A percentile compares a stretch with the other conserved stretches of the same genome.
Evolutionary conservation across 768 basidiomycete genomes (phyloP).

Genomic region (Multifurca ochricompacta): DNA sequence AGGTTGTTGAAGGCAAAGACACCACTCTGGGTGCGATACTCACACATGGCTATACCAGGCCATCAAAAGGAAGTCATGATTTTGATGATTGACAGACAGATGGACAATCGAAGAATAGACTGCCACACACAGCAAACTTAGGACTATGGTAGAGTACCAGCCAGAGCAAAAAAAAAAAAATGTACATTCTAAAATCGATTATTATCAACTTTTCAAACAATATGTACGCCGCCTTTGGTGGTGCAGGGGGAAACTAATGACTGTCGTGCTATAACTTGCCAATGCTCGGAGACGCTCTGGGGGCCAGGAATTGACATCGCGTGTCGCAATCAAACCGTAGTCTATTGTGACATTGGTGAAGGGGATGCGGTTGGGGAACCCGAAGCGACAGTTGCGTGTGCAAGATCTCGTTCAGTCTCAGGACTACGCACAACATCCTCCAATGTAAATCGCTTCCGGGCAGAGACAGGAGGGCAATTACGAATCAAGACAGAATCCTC

Average conservation of each 20-base stretch:
- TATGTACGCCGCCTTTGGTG: no score
- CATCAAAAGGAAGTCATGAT: neutral
- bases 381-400: neutral
- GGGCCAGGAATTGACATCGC: no score
- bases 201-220: no score
- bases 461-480: constrained; percentile 76
- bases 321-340: neutral
- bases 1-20: constrained; percentile 1
- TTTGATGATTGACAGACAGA: neutral
- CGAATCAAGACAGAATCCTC: constrained; percentile 71
- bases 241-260: no score
- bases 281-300: no score
- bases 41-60: neutral
- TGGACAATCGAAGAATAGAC: neutral
- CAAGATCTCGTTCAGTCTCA: constrained; percentile 36
- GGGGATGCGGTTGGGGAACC: neutral
- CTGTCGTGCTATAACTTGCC: no score
- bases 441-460: constrained; percentile 67
- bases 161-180: no score
- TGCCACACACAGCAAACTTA: neutral
- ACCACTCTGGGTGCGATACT: neutral
- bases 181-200: no score
- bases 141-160: neutral
- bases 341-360: neutral
- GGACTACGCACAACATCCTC: constrained; percentile 64